These are phyloP conservation scores for Neohortaea acidophila DNA, from an alignment of 495 filamentous ascomycete genomes.

Conservation along the genomic window DNA sequence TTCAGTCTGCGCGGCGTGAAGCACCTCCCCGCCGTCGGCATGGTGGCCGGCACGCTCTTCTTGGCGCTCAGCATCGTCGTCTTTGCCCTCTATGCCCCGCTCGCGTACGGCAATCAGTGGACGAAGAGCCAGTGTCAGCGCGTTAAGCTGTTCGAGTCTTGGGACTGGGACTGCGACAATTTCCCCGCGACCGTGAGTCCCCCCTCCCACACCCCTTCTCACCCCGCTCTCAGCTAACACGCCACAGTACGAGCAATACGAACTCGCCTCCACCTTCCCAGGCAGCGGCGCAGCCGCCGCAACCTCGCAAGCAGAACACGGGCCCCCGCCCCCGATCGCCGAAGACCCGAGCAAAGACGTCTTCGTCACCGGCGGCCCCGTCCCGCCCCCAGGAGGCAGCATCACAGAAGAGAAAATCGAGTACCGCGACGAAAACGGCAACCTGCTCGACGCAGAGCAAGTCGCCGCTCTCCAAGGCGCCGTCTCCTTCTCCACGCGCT, in stretches of 20 bases:
- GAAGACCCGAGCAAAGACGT: constrained; percentile 20
- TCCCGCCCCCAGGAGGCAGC: background rate
- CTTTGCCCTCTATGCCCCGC: constrained; percentile 73
- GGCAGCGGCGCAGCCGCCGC: constrained; percentile 6
- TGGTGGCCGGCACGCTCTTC: constrained; percentile 50
- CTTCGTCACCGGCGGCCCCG: constrained; percentile 17
- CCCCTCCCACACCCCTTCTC: constrained; percentile 1
- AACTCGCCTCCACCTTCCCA: constrained; percentile 1
- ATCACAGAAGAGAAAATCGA: constrained; percentile 63
- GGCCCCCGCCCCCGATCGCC: constrained; percentile 14
- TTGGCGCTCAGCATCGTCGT: constrained; percentile 53
- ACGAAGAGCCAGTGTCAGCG: constrained; percentile 69
- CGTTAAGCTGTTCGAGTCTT: constrained; percentile 73
- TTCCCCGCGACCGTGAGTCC: constrained; percentile 75
- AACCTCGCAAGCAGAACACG: constrained; percentile 7
- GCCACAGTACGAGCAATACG: constrained; percentile 16
- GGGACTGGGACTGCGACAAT: constrained; percentile 95
- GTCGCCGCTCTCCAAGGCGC: constrained; percentile 77
- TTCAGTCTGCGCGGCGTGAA: constrained; percentile 28
- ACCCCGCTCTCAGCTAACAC: background rate
- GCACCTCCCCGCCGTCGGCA: constrained; percentile 59
- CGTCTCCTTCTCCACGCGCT: constrained; percentile 84
- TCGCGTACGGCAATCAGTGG: constrained; percentile 90
- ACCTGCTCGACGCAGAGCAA: constrained; percentile 66
- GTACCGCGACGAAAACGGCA: constrained; percentile 88